Evolutionary conservation across 768 basidiomycete genomes (phyloP).

Genomic region (Hygrocybe punicea): DNA sequence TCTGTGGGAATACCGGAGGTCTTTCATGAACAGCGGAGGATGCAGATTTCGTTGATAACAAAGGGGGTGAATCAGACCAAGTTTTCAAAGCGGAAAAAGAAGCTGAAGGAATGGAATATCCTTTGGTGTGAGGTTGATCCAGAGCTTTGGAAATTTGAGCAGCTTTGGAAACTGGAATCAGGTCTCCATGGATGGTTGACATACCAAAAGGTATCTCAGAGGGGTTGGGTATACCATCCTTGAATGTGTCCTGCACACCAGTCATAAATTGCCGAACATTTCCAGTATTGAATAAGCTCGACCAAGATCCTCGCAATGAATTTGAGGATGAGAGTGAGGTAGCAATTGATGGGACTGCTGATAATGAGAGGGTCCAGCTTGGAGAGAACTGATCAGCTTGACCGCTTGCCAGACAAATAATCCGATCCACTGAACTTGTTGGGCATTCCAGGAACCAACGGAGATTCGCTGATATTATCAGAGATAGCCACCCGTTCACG

Average conservation of each 20-base stretch:
- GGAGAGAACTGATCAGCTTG: slow-evolving; percentile 45
- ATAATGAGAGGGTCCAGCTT: slow-evolving; percentile 51
- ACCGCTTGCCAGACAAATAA: slow-evolving; percentile 53
- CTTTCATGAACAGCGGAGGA: slow-evolving; percentile 42
- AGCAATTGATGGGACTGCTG: slow-evolving; percentile 40
- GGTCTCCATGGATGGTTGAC: slow-evolving; percentile 14
- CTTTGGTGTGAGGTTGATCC: slow-evolving; percentile 27
- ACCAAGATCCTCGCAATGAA: slow-evolving; percentile 78
- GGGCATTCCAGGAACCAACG: slow-evolving; percentile 10
- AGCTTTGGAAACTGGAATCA: slow-evolving; percentile 26
- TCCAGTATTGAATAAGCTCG: slow-evolving; percentile 67
- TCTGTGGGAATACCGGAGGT: too few species aligned
- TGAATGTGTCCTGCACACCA: slow-evolving; percentile 52
- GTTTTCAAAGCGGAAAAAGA: slow-evolving; percentile 37
- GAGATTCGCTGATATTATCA: slow-evolving; percentile 3
- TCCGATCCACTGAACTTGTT: slow-evolving; percentile 41
- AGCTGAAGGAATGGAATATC: slow-evolving; percentile 34
- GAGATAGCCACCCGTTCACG: slow-evolving; percentile 6
- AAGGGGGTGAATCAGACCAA: slow-evolving; percentile 48
- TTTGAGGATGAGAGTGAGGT: slow-evolving; percentile 48
- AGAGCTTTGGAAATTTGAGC: slow-evolving; percentile 19
- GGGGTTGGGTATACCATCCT: slow-evolving; percentile 42
- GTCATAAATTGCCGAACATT: slow-evolving; percentile 68
- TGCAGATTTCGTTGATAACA: slow-evolving; percentile 39
- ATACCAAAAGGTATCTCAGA: slow-evolving; percentile 28